Evolutionary conservation across 768 basidiomycete species (phyloP).

Genomic region (Gelatoporia subvermispora): DNA sequence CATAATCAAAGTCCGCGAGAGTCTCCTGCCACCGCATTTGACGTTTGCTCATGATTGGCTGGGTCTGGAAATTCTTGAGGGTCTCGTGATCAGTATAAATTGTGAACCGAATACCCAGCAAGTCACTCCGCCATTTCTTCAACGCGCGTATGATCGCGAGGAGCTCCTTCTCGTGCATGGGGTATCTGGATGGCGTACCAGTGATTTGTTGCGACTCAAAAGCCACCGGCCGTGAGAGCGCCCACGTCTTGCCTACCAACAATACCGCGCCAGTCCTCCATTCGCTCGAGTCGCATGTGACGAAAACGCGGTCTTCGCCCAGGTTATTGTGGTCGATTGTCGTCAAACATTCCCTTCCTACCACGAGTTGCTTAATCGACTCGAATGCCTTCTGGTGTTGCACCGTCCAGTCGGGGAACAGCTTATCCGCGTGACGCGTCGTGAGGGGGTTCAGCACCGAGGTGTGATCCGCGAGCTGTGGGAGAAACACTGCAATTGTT

Average conservation of each 20-base stretch:
- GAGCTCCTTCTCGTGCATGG: constrained; percentile 35
- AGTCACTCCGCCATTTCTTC: constrained; percentile 19
- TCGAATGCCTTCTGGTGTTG: constrained; percentile 31
- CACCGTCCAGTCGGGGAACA: constrained; percentile 26
- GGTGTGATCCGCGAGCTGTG: constrained; percentile 14
- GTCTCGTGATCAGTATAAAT: constrained; percentile 36
- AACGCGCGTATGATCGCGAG: constrained; percentile 30
- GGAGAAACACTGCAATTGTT: constrained; percentile 16
- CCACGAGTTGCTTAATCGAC: constrained; percentile 27
- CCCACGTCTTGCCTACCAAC: constrained; percentile 27
- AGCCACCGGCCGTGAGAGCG: constrained; percentile 27
- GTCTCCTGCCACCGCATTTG: constrained; percentile 36
- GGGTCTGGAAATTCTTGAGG: constrained; percentile 27
- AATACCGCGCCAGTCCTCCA: constrained; percentile 26
- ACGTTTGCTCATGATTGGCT: constrained; percentile 26
- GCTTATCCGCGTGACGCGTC: constrained; percentile 18
- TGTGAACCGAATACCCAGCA: constrained; percentile 17
- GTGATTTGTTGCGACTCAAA: constrained; percentile 22
- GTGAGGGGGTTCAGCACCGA: constrained; percentile 16
- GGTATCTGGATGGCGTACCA: constrained; percentile 32
- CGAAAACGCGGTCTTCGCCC: constrained; percentile 28
- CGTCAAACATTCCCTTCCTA: constrained; percentile 22
- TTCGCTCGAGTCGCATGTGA: constrained; percentile 30
- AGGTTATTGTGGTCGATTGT: constrained; percentile 28
- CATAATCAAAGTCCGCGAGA: constrained; percentile 30